These are phyloP conservation scores for Entamoeba histolytica DNA, from an alignment of 208 protist genomes.

Conservation along the genomic window DNA sequence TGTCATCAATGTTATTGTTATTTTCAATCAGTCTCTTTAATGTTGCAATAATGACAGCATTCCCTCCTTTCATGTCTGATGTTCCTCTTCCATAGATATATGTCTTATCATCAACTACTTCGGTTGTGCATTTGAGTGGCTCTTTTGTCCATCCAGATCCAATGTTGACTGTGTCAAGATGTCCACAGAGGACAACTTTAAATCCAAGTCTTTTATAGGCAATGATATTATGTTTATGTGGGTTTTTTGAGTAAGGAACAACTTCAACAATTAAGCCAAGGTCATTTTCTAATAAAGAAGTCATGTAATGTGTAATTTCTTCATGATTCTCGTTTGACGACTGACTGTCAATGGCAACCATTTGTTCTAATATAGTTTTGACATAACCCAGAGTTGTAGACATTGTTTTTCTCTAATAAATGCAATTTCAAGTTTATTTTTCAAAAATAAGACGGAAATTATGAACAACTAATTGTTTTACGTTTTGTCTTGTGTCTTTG, in stretches of 20 bases:
- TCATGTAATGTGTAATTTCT: too few species aligned
- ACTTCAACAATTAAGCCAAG: background rate
- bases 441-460: too few species aligned
- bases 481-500: too few species aligned
- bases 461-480: too few species aligned
- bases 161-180: background rate
- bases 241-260: background rate
- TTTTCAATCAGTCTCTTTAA: background rate
- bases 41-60: background rate
- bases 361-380: too few species aligned
- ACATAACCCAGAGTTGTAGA: too few species aligned
- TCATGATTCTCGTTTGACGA: too few species aligned
- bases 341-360: too few species aligned
- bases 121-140: background rate
- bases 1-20: background rate
- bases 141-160: background rate
- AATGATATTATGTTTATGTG: background rate
- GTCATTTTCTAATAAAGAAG: background rate
- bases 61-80: background rate
- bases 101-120: background rate
- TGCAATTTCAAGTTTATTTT: too few species aligned
- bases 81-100: background rate
- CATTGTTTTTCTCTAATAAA: too few species aligned
- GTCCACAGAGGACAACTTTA: background rate
- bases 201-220: background rate